Base-by-base conservation (phyloP, 2,329 filamentous ascomycete genomes). In the Pseudopithomyces maydicus region DNA sequence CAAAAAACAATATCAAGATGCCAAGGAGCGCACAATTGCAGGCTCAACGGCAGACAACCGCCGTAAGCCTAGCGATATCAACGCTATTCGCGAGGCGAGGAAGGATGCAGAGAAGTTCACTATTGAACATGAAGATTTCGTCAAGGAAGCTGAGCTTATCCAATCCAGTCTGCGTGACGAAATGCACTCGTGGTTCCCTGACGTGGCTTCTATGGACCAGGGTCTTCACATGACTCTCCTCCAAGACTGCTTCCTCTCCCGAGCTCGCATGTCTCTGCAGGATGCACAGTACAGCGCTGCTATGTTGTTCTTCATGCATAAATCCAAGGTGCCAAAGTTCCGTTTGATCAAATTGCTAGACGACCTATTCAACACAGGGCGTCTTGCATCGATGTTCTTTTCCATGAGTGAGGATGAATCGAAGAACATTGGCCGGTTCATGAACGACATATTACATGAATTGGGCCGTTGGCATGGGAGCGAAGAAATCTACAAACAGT, bases 181-280 rank as follows among this genome's bases (percentile, higher is more conserved):
- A 68, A 92, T 93, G 72, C 82, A 87, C 63, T 78, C 83, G 54
- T 97, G 93, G 87, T 97, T 98, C 72, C 79, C 84, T 4, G 83
- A 85, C 10, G 82, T 87, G 62, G 65, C 73, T 7, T 84, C 85
- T 57, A 80, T 84, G 20, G 70, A 90, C 88, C 66, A 79, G 84
- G 38, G 87, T 90, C 82, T 96, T 4, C 90, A 94, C 51, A 87
- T 92, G 66, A 84, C 86, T 3, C 79, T 99, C 17, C 84, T 99
- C 10, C 92, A 98, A 75, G 89, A 96, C 67, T 99, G 95, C 72
- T 88, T 99, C 64, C 77, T 98, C n/a, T 95, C 95, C 10, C 89
- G 95, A 41, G 82, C 96, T 17, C 83, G 95, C 23, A 81, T 97
- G 29, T 97, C 93, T 0, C 87, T 92, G 1, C 84, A 90, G 48